A percentile compares a stretch with the other conserved stretches of the same genome.
These are phyloP conservation scores for Macrophomina tecta DNA, from an alignment of 2,329 filamentous ascomycete species.

Conservation along the genomic window DNA sequence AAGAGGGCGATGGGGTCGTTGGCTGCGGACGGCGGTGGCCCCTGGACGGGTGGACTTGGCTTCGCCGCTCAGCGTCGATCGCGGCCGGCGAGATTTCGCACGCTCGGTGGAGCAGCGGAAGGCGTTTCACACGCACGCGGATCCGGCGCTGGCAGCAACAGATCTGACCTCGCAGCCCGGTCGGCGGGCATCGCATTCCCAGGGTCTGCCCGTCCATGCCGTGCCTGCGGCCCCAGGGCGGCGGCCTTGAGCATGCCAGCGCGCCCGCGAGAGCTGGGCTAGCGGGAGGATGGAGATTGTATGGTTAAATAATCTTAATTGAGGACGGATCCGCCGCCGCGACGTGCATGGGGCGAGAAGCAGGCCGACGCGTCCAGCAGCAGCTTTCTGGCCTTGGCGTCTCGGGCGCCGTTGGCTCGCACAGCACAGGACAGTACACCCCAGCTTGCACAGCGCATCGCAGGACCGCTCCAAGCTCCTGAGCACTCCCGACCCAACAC, in stretches of 20 bases:
- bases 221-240: background rate
- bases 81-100: conserved; percentile 22
- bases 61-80: conserved; percentile 20
- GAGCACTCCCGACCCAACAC: background rate
- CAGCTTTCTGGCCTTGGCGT: background rate
- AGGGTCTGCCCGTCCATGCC: background rate
- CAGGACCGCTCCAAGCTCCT: conserved; percentile 4
- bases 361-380: conserved; percentile 11
- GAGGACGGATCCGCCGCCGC: conserved; percentile 15
- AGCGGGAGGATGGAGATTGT: conserved; percentile 17
- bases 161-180: background rate
- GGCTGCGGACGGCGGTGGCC: background rate
- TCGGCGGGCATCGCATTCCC: conserved; percentile 3
- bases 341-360: conserved; percentile 18
- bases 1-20: background rate
- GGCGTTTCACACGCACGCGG: conserved; percentile 19
- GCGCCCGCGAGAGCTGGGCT: background rate
- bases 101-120: conserved; percentile 16
- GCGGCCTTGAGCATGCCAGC: background rate
- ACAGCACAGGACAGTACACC: conserved; percentile 1
- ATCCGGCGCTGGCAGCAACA: conserved; percentile 15
- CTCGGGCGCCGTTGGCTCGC: conserved; percentile 6
- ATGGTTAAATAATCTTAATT: conserved; percentile 26
- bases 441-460: conserved; percentile 21
- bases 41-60: conserved; percentile 13